Evolutionary conservation across 1,139 yeast genomes (phyloP).

Genomic region (Scheffersomyces lignicola): DNA sequence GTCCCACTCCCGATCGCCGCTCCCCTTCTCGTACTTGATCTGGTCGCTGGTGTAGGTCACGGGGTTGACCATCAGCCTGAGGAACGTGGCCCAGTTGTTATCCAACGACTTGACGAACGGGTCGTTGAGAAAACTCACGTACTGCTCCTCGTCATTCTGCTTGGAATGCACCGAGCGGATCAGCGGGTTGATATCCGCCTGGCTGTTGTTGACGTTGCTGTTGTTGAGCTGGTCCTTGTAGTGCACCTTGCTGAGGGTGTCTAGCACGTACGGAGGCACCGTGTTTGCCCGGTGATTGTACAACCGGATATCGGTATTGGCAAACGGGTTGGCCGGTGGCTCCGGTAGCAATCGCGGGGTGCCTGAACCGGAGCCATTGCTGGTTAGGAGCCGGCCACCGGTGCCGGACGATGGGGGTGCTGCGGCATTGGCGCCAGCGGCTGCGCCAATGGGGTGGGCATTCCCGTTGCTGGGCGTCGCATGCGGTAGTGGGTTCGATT

Average conservation of each 20-base stretch:
- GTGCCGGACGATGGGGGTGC: no score
- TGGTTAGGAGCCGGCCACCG: no score
- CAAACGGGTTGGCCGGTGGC: slow-evolving; percentile 23
- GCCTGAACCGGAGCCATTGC: no score
- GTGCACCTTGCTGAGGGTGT: slow-evolving; percentile 49
- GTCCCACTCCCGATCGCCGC: slow-evolving; percentile 21
- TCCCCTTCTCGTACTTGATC: slow-evolving; percentile 21
- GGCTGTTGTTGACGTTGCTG: slow-evolving; percentile 24
- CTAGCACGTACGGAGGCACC: slow-evolving; percentile 61
- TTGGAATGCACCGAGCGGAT: slow-evolving; percentile 4
- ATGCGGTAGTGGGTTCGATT: no score
- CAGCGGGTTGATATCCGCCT: slow-evolving; percentile 11
- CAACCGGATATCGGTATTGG: slow-evolving; percentile 25
- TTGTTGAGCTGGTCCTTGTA: slow-evolving; percentile 38
- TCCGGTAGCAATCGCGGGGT: slow-evolving; percentile 3
- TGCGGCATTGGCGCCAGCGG: no score
- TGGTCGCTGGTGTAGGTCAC: slow-evolving; percentile 33
- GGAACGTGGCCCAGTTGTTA: slow-evolving; percentile 40
- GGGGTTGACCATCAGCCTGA: slow-evolving; percentile 38
- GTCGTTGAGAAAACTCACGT: slow-evolving; percentile 37
- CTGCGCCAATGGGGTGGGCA: no score
- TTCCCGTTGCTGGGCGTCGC: no score
- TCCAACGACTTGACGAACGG: slow-evolving; percentile 39
- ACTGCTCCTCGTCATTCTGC: slow-evolving; percentile 31
- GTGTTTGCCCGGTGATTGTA: slow-evolving; percentile 42